phyloP scores from a whole-genome alignment of 371 early-diverging fungal genomes.

The Saksenaea vasiformis region DNA sequence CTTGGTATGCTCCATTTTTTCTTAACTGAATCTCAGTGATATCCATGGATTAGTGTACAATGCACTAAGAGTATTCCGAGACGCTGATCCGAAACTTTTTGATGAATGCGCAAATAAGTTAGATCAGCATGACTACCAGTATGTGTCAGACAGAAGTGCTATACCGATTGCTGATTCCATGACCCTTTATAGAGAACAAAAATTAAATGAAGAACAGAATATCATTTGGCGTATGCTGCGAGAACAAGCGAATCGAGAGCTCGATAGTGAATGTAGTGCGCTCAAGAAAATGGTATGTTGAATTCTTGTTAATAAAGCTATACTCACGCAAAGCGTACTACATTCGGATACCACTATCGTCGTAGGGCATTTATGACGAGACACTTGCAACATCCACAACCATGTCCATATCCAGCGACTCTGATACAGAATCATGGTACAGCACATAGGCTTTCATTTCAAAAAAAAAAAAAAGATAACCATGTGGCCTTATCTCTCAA shows the following conservation, averaged over 20 bases:
- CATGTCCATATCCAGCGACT: not conserved
- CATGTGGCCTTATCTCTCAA: not conserved
- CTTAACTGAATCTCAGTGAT: slow-evolving; percentile 52
- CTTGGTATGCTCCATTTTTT: not conserved
- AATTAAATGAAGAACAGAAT: not conserved
- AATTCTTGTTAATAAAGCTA: too few relatives aligned
- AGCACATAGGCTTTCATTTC: not conserved
- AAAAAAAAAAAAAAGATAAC: not conserved
- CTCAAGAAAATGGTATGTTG: not conserved
- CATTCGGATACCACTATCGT: not conserved
- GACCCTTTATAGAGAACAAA: not conserved
- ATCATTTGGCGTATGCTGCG: slow-evolving; percentile 1
- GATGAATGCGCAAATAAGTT: slow-evolving; percentile 83
- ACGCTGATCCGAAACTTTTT: slow-evolving; percentile 87
- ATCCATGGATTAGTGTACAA: slow-evolving; percentile 95
- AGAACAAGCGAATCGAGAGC: not conserved
- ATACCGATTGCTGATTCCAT: not conserved
- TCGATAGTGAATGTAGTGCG: not conserved
- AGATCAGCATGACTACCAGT: slow-evolving; percentile 18
- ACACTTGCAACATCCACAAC: not conserved
- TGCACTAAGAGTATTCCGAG: slow-evolving; percentile 91
- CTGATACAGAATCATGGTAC: not conserved
- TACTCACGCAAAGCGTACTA: not conserved
- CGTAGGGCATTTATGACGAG: not conserved
- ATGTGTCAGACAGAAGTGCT: not conserved